These are phyloP conservation scores for Botrytis pseudocinerea DNA, from an alignment of 2,329 filamentous ascomycete species.

Conservation along the genomic window DNA sequence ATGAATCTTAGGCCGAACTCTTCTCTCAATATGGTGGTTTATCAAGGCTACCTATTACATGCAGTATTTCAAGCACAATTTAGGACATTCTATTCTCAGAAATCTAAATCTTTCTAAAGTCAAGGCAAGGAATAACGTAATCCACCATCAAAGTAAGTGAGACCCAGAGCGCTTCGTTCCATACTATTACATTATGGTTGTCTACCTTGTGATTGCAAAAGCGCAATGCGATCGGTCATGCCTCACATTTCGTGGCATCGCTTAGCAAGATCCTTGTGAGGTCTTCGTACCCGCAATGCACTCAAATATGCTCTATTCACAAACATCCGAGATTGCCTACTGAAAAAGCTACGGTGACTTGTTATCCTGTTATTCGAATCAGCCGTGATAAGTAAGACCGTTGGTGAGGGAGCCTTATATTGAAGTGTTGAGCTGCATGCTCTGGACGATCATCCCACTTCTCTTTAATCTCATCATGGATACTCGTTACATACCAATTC, in stretches of 20 bases:
- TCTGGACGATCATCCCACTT: not conserved
- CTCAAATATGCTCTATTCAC: not conserved
- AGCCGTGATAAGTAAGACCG: not conserved
- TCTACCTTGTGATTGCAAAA: not conserved
- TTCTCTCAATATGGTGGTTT: not conserved
- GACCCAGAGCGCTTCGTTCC: not conserved
- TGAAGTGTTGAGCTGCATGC: not conserved
- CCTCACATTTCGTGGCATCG: not conserved
- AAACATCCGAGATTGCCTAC: not conserved
- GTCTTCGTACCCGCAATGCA: not conserved
- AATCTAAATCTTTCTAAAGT: not conserved
- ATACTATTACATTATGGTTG: not conserved
- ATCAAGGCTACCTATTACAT: not conserved
- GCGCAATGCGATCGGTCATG: not conserved
- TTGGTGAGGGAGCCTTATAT: not conserved
- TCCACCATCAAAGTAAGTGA: not conserved
- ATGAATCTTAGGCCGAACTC: not conserved
- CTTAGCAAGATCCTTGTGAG: not conserved
- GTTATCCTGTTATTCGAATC: not conserved
- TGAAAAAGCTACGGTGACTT: not conserved
- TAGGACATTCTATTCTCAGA: not conserved
- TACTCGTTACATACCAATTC: not conserved
- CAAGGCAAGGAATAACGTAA: not conserved
- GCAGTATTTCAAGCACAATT: not conserved
- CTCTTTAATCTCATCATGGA: not conserved